phyloP scores from a whole-genome alignment of 2,329 filamentous ascomycete genomes.

The Furcasterigmium sp. region DNA sequence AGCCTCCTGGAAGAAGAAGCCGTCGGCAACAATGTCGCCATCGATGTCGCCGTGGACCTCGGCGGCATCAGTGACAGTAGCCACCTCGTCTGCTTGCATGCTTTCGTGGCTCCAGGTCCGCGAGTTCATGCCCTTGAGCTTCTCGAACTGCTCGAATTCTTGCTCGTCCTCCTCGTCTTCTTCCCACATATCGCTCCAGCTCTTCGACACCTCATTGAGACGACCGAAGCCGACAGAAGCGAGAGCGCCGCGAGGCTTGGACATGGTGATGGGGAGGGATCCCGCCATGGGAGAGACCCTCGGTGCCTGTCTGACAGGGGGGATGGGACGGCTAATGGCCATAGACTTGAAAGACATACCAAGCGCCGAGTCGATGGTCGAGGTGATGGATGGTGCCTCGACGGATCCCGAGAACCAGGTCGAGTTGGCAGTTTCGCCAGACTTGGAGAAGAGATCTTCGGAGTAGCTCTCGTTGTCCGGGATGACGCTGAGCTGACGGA shows the following conservation, averaged over 20 bases:
- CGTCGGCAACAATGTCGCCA: conserved; percentile 61
- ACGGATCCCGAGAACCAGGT: conserved; percentile 77
- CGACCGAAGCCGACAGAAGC: conserved; percentile 71
- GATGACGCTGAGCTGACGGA: conserved; percentile 83
- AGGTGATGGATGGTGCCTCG: conserved; percentile 77
- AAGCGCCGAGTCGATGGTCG: conserved; percentile 76
- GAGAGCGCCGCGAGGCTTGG: conserved; percentile 64
- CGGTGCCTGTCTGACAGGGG: conserved; percentile 37
- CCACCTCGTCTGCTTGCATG: conserved; percentile 40
- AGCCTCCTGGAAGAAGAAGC: conserved; percentile 69
- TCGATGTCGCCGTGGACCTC: conserved; percentile 46
- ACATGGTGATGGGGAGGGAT: conserved; percentile 74
- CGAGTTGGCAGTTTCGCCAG: conserved; percentile 54
- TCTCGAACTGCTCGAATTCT: conserved; percentile 51
- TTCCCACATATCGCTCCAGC: conserved; percentile 98
- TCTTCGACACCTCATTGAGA: conserved; percentile 83
- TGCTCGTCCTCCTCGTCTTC: conserved; percentile 81
- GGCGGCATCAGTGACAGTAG: conserved; percentile 27
- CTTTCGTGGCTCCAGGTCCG: conserved; percentile 77
- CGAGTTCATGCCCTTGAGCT: conserved; percentile 63
- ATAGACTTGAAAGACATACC: conserved; percentile 77
- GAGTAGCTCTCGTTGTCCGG: conserved; percentile 72
- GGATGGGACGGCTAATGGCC: conserved; percentile 43
- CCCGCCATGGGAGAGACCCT: conserved; percentile 57
- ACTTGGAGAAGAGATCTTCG: conserved; percentile 81